Conservation (phyloP, 768 basidiomycete genomes). For the Amanita fuliginea region DNA sequence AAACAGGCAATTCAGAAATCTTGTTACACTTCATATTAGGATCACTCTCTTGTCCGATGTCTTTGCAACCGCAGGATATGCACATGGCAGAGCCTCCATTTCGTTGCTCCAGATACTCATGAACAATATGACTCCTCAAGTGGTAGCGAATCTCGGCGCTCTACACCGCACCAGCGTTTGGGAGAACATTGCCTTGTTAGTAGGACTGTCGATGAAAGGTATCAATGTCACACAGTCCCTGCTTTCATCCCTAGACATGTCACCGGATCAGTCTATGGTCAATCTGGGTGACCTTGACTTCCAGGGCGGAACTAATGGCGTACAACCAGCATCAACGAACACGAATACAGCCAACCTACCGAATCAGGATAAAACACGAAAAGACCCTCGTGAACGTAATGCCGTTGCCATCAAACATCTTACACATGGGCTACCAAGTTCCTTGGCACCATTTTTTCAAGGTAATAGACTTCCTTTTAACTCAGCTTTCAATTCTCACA, state of each 20-base stretch:
- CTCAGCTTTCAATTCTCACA: not conserved
- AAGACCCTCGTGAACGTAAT: slow-evolving; percentile 48
- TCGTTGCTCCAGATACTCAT: slow-evolving; percentile 67
- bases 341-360: slow-evolving; percentile 11
- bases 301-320: slow-evolving; percentile 21
- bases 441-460: slow-evolving; percentile 79
- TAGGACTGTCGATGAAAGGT: slow-evolving; percentile 40
- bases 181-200: slow-evolving; percentile 77
- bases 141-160: slow-evolving; percentile 63
- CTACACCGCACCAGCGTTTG: slow-evolving; percentile 77
- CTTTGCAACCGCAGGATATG: slow-evolving; percentile 73
- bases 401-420: slow-evolving; percentile 71
- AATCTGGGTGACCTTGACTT: slow-evolving; percentile 29
- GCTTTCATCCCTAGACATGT: slow-evolving; percentile 35
- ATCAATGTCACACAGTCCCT: slow-evolving; percentile 37
- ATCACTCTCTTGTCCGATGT: slow-evolving; percentile 80
- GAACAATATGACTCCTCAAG: slow-evolving; percentile 46
- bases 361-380: slow-evolving; percentile 23
- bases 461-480: slow-evolving; percentile 30
- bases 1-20: slow-evolving; percentile 57
- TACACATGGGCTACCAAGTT: slow-evolving; percentile 64
- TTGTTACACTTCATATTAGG: slow-evolving; percentile 69
- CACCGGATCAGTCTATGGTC: slow-evolving; percentile 30
- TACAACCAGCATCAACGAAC: slow-evolving; percentile 10
- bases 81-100: slow-evolving; percentile 69